Percentiles rank a stretch among this genome's conserved stretches.
Conservation (phyloP, 1,139 yeast species). For the Yarrowia galli region DNA sequence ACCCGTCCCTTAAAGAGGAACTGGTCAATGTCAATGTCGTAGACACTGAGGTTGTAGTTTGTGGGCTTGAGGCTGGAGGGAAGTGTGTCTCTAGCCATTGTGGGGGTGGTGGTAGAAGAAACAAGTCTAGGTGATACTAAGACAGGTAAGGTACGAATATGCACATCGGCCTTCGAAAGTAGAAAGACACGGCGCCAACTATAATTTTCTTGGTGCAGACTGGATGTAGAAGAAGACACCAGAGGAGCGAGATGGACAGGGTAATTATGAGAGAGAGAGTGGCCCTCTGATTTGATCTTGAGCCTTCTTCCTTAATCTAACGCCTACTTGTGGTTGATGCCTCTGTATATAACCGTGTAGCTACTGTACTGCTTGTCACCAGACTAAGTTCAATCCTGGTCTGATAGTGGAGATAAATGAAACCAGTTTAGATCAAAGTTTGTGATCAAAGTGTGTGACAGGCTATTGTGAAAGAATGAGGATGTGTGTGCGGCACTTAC, state of each 20-base stretch:
- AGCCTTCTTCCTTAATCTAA: not conserved
- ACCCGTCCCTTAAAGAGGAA: conserved; percentile 61
- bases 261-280: not conserved
- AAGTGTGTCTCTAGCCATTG: conserved; percentile 57
- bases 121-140: not conserved
- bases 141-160: not conserved
- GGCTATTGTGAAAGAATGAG: not conserved
- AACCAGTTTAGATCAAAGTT: conserved; percentile 30
- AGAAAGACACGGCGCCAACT: conserved; percentile 33
- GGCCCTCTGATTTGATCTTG: not conserved
- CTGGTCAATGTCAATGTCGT: conserved; percentile 57
- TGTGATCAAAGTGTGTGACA: too few relatives aligned
- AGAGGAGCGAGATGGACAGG: not conserved
- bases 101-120: conserved; percentile 4
- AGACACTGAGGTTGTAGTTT: conserved; percentile 53
- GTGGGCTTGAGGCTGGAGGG: conserved; percentile 63
- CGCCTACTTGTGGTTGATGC: not conserved
- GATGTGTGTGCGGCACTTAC: not conserved
- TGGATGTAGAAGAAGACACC: conserved; percentile 3
- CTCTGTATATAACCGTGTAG: too few relatives aligned
- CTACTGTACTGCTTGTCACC: too few relatives aligned
- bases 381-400: conserved; percentile 5
- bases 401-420: conserved; percentile 12
- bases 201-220: conserved; percentile 10
- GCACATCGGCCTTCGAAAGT: conserved; percentile 22